Percentiles rank a stretch among this genome's conserved stretches.
Evolutionary conservation across 2,329 filamentous ascomycete genomes (phyloP).

Genomic region (Chrysoporthe austroafricana): DNA sequence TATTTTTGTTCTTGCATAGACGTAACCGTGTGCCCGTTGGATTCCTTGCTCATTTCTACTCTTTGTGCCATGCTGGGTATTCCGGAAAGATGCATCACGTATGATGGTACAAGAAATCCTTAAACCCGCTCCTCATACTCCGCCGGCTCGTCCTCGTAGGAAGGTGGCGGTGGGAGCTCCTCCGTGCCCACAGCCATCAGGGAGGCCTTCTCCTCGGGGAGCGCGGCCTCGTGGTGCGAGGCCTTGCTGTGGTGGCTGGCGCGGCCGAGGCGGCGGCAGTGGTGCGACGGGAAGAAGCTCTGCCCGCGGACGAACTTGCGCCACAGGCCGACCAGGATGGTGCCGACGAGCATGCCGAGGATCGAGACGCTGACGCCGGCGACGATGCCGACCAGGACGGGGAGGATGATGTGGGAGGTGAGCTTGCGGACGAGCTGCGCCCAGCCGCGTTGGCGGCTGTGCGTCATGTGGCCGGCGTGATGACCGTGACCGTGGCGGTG

Average conservation of each 20-base stretch:
- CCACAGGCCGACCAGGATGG: constrained; percentile 62
- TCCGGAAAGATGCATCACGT: background rate
- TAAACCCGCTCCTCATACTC: constrained; percentile 17
- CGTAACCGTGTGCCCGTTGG: background rate
- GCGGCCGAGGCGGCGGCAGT: constrained; percentile 37
- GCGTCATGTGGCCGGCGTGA: constrained; percentile 18
- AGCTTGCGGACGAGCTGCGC: constrained; percentile 57
- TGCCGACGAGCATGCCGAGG: constrained; percentile 68
- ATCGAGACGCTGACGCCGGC: constrained; percentile 66
- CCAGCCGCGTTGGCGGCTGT: constrained; percentile 40
- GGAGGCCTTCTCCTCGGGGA: constrained; percentile 54
- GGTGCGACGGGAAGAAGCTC: constrained; percentile 36
- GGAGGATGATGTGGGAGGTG: constrained; percentile 66
- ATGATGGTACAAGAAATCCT: background rate
- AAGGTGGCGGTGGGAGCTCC: constrained; percentile 36
- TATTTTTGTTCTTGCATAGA: background rate
- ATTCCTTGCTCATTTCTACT: background rate
- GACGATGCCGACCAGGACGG: constrained; percentile 69
- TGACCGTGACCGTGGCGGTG: constrained; percentile 33
- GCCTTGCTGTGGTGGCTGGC: constrained; percentile 38
- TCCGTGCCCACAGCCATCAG: constrained; percentile 47
- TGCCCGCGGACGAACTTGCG: constrained; percentile 55
- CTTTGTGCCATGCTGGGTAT: background rate
- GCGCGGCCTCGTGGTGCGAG: constrained; percentile 42
- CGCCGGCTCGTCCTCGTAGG: constrained; percentile 33